These are phyloP conservation scores for Trichophyton benhamiae DNA, from an alignment of 2,329 filamentous ascomycete species.

Conservation along the genomic window DNA sequence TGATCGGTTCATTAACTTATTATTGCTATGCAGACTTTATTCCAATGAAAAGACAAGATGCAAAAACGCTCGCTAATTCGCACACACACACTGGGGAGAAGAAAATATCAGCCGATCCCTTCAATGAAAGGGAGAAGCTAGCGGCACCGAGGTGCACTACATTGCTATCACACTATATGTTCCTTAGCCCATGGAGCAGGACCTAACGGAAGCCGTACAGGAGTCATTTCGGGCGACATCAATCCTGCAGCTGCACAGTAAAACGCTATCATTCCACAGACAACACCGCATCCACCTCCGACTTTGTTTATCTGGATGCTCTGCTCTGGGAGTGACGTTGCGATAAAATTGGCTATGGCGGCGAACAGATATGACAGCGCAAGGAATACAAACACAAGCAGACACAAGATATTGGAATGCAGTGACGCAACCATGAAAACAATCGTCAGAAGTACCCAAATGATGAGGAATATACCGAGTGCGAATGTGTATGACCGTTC, in stretches of 20 bases:
- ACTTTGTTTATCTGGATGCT: constrained; percentile 37
- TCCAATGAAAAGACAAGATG: too few relatives aligned
- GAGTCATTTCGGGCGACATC: constrained; percentile 34
- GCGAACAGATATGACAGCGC: constrained; percentile 48
- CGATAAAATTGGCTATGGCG: constrained; percentile 40
- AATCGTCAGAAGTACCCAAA: constrained; percentile 49
- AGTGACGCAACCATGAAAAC: constrained; percentile 46
- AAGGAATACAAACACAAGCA: constrained; percentile 47
- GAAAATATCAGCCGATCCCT: neutral
- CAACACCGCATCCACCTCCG: constrained; percentile 29
- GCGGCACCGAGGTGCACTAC: neutral
- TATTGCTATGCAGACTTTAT: too few relatives aligned
- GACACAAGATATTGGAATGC: constrained; percentile 47
- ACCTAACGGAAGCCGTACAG: constrained; percentile 32
- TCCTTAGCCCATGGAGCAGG: constrained; percentile 17
- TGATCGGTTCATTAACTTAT: too few relatives aligned
- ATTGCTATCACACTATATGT: neutral
- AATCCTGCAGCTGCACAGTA: constrained; percentile 32
- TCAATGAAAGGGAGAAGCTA: neutral
- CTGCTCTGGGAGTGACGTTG: constrained; percentile 24
- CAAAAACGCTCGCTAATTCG: too few relatives aligned
- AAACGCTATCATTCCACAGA: constrained; percentile 29
- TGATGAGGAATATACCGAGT: constrained; percentile 46
- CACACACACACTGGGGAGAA: too few relatives aligned
- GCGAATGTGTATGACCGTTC: constrained; percentile 36